Percentiles rank a stretch among this genome's conserved stretches.
Evolutionary conservation across 108 stramenopile species (phyloP).

Genomic region (Parietichytrium sp.): DNA sequence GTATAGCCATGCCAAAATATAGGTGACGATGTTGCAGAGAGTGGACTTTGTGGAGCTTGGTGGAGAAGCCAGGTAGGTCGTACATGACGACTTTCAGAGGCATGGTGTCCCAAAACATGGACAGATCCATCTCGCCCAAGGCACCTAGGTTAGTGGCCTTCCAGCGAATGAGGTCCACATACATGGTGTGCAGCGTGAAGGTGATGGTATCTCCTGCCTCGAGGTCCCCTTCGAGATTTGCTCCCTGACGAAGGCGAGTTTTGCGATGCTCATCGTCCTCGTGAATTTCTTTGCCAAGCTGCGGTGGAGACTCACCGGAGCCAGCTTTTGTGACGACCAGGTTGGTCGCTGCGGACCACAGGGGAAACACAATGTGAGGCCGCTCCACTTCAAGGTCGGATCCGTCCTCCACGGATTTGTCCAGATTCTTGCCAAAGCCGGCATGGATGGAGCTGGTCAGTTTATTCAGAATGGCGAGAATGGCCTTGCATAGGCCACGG

Average conservation of each 20-base stretch:
- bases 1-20: neutral
- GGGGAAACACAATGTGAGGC: conserved; percentile 22
- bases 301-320: neutral
- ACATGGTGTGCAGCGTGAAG: conserved; percentile 24
- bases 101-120: conserved; percentile 29
- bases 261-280: neutral
- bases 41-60: neutral
- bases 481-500: conserved; percentile 12
- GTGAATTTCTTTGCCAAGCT: neutral
- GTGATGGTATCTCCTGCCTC: conserved; percentile 22
- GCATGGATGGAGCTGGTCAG: neutral
- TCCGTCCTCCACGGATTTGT: too few species aligned
- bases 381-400: neutral
- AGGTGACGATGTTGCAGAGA: too few species aligned
- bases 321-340: conserved; percentile 12
- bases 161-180: neutral
- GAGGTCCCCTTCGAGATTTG: neutral
- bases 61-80: neutral
- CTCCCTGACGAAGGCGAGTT: neutral
- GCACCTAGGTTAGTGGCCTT: conserved; percentile 23
- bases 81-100: neutral
- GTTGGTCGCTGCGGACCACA: neutral
- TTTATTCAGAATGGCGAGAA: neutral
- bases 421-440: conserved; percentile 1
- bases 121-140: neutral